Base-by-base conservation (phyloP, 1,139 yeast genomes). In the Debaryomyces udenii region DNA sequence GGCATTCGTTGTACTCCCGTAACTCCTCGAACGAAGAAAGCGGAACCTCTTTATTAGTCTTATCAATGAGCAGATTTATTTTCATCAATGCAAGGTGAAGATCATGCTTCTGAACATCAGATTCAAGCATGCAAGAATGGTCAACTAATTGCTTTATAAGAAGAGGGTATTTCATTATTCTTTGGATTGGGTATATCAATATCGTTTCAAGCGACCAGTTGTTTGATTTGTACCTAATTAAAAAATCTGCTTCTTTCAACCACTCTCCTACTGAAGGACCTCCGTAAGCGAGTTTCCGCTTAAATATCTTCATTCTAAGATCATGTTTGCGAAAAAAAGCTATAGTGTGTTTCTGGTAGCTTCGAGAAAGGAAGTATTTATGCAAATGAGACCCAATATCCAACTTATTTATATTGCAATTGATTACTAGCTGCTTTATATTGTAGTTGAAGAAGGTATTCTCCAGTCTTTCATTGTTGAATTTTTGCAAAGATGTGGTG, bases 31-130 rank as follows among this genome's bases (percentile, higher is more conserved):
- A 49, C 9, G 45, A 42, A 10, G 24, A 18, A 10, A 55, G 39
- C n/a, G 38, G 32, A n/a, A 44, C 47, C 13, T 44, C 35, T 3
- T 27, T 37, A 18, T 40, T 43, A 14, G 47, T 41, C 11, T 29
- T 38, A 9, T 50, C 47, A 9, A 55, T 40, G 3, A 56, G 14
- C 40, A 44, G 50, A 30, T 55, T 55, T 9, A 52, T 44, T 35
- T 51, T 50, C 5, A 57, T 50, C 23, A 57, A 42, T 1, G 58
- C 43, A 4, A 55, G 9, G 37, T 48, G 47, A 18, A 56, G 40
- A 3, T 47, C 47, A 20, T 41, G 43, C 20, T 35, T 35, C n/a
- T 36, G 41, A n/a, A 44, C 27, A 9, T 38, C 38, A 18, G 38
- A 34, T 16, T 33, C 31, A 11, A 33, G 22, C n/a, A 11, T n/a